These are phyloP conservation scores for Gentiana macrophylla DNA, from an alignment of 257 asterid genomes.

Conservation along the genomic window DNA sequence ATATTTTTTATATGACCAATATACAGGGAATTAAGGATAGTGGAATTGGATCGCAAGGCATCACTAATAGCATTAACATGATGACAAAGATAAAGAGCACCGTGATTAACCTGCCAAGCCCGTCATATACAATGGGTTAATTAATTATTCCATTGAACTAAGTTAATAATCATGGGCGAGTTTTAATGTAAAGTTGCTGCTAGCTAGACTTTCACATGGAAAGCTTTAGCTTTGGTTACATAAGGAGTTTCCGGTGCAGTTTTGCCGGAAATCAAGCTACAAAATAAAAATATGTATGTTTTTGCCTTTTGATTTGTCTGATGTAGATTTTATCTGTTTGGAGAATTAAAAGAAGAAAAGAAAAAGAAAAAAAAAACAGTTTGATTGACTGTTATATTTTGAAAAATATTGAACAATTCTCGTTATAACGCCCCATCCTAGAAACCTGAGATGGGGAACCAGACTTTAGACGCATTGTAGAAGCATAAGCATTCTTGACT, in stretches of 20 bases:
- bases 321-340: too few relatives aligned
- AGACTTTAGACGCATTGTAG: too few relatives aligned
- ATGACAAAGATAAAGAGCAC: slow-evolving; percentile 94
- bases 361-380: too few relatives aligned
- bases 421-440: too few relatives aligned
- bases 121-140: slow-evolving; percentile 88
- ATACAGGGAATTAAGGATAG: slow-evolving; percentile 92
- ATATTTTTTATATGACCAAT: neutral
- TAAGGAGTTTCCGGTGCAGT: neutral
- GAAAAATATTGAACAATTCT: too few relatives aligned
- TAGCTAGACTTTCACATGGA: neutral
- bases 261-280: neutral
- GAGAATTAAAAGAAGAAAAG: too few relatives aligned
- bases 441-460: too few relatives aligned
- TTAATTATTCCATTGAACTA: slow-evolving; percentile 13
- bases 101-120: slow-evolving; percentile 89
- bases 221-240: slow-evolving; percentile 5
- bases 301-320: too few relatives aligned
- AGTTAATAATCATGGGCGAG: neutral
- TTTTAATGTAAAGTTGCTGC: neutral
- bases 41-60: slow-evolving; percentile 97
- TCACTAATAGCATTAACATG: slow-evolving; percentile 92
- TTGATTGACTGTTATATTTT: too few relatives aligned
- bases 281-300: neutral
- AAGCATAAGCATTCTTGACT: too few relatives aligned